A percentile compares a stretch with the other conserved stretches of the same genome.
phyloP scores from a whole-genome alignment of 116 monocot genomes.

The Dioscorea cayenensis region DNA sequence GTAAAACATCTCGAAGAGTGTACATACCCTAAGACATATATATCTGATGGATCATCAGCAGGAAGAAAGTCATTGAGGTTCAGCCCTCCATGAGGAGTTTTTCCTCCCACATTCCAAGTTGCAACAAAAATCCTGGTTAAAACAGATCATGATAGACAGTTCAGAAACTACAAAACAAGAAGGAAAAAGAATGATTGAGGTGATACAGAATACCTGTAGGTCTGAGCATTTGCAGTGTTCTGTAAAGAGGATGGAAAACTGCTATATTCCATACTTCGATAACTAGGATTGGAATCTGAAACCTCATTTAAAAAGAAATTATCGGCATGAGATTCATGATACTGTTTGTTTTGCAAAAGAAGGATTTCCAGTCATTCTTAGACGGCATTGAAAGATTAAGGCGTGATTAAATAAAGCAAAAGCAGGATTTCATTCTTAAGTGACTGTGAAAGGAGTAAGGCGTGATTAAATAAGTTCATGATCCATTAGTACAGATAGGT shows the following conservation, averaged over 20 bases:
- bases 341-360: no score
- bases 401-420: no score
- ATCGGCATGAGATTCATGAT: background rate
- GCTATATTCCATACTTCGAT: slow-evolving; percentile 14
- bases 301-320: slow-evolving; percentile 7
- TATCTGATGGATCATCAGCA: slow-evolving; percentile 58
- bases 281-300: slow-evolving; percentile 10
- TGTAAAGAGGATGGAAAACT: slow-evolving; percentile 13
- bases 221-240: slow-evolving; percentile 18
- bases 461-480: no score
- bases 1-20: background rate
- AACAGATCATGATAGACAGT: background rate
- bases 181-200: background rate
- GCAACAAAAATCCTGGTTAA: slow-evolving; percentile 58
- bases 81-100: slow-evolving; percentile 46
- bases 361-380: no score
- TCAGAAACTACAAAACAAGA: background rate
- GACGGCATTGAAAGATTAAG: no score
- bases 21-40: slow-evolving; percentile 87
- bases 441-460: no score
- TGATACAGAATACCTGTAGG: slow-evolving; percentile 29
- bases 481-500: no score
- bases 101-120: slow-evolving; percentile 96
- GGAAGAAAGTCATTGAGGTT: slow-evolving; percentile 68
- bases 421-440: no score